Evolutionary conservation across 192 early-diverging fungal genomes (phyloP).

Genomic region (Coemansia sp.): DNA sequence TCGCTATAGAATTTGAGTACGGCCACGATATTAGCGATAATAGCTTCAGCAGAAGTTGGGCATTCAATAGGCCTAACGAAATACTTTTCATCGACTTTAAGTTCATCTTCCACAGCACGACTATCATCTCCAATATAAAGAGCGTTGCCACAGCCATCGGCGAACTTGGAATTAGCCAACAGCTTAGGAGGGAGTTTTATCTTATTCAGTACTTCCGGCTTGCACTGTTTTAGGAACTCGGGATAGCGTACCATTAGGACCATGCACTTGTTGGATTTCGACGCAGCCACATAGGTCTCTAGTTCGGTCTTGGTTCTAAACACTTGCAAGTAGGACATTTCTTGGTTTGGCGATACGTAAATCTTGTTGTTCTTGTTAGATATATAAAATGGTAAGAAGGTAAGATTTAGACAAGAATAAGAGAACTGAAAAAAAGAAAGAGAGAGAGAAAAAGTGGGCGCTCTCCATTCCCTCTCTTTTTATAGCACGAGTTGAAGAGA

Average conservation of each 20-base stretch:
- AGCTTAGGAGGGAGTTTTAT: too few relatives aligned
- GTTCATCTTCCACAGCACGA: too few relatives aligned
- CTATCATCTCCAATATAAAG: too few relatives aligned
- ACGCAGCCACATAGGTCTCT: neutral
- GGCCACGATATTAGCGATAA: too few relatives aligned
- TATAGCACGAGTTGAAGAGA: neutral
- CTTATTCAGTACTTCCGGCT: neutral
- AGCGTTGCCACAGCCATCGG: too few relatives aligned
- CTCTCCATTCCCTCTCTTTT: neutral
- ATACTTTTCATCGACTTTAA: too few relatives aligned
- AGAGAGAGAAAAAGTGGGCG: neutral
- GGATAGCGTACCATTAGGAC: neutral
- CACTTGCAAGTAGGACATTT: neutral
- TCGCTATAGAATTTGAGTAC: too few relatives aligned
- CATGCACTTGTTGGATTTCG: neutral
- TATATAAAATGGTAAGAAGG: neutral
- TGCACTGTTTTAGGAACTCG: neutral
- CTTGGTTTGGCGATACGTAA: neutral
- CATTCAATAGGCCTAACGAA: too few relatives aligned
- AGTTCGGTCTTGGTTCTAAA: neutral
- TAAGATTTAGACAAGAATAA: neutral
- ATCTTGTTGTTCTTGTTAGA: neutral
- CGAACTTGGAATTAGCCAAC: too few relatives aligned
- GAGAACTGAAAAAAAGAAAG: neutral
- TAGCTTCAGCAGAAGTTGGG: too few relatives aligned